phyloP scores from a whole-genome alignment of 2,329 filamentous ascomycete genomes.

The Pyrenochaeta sp. region DNA sequence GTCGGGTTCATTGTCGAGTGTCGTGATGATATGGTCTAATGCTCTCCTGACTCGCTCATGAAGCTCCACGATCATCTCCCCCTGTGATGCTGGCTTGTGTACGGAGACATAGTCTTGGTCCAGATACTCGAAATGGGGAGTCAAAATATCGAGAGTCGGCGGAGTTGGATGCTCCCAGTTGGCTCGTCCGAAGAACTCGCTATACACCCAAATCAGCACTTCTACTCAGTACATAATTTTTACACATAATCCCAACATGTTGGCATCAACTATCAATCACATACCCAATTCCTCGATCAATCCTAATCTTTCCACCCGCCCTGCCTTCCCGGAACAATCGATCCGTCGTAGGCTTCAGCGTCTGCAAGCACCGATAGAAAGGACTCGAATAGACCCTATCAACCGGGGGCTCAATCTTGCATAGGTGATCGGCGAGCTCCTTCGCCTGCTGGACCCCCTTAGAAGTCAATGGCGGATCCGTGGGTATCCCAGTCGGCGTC shows the following conservation, averaged over 20 bases:
- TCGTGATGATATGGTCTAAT: constrained; percentile 73
- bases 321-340: constrained; percentile 40
- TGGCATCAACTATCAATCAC: constrained; percentile 17
- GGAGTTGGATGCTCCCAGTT: constrained; percentile 86
- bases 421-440: constrained; percentile 74
- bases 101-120: constrained; percentile 66
- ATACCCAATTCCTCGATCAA: constrained; percentile 64
- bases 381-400: constrained; percentile 73
- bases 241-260: background rate
- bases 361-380: constrained; percentile 54
- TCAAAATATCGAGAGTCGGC: constrained; percentile 68
- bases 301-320: constrained; percentile 54
- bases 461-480: constrained; percentile 85
- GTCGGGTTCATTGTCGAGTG: constrained; percentile 73
- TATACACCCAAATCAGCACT: constrained; percentile 55
- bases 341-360: constrained; percentile 49
- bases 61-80: constrained; percentile 81
- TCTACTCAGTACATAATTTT: constrained; percentile 53
- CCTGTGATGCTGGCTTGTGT: constrained; percentile 74
- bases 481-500: constrained; percentile 86
- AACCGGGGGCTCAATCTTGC: constrained; percentile 70
- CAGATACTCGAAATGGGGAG: constrained; percentile 71
- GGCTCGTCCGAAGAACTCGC: constrained; percentile 92
- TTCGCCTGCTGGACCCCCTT: constrained; percentile 85
- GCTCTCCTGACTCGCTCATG: constrained; percentile 80